These are phyloP conservation scores for Monosiga brevicollis DNA, from an alignment of 78 protist species.

Conservation along the genomic window DNA sequence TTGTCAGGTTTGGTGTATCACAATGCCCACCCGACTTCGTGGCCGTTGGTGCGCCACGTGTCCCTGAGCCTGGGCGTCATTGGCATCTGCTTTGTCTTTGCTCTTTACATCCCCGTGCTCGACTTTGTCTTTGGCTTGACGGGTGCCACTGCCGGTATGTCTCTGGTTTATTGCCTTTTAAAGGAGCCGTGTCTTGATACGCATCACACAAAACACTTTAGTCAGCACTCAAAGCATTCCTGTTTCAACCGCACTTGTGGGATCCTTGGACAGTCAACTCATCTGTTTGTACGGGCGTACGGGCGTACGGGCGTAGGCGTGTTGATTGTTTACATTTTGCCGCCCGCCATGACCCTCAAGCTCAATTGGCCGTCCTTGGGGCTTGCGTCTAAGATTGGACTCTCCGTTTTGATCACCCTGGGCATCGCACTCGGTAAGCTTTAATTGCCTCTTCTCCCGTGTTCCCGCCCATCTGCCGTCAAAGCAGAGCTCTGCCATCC, in stretches of 20 bases:
- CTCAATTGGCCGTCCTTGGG: neutral
- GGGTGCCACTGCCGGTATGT: neutral
- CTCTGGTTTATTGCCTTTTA: neutral
- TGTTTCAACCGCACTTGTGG: too few relatives aligned
- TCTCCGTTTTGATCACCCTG: neutral
- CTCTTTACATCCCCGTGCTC: neutral
- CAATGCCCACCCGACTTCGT: neutral
- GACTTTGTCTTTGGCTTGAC: neutral
- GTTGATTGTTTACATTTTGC: too few relatives aligned
- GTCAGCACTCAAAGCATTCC: too few relatives aligned
- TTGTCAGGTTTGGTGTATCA: neutral
- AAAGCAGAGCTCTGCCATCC: too few relatives aligned
- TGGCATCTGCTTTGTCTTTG: neutral
- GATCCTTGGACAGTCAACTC: too few relatives aligned
- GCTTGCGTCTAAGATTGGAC: neutral
- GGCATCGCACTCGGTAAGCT: neutral
- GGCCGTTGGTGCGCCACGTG: neutral
- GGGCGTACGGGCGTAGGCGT: too few relatives aligned
- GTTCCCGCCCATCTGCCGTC: too few relatives aligned
- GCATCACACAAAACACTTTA: too few relatives aligned
- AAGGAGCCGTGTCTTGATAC: too few relatives aligned
- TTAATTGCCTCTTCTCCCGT: too few relatives aligned
- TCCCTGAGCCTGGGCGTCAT: neutral
- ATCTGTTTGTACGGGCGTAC: too few relatives aligned
- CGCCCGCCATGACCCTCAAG: neutral